Evolutionary conservation across 2,329 filamentous ascomycete species (phyloP).

Genomic region (Fusarium sp.): DNA sequence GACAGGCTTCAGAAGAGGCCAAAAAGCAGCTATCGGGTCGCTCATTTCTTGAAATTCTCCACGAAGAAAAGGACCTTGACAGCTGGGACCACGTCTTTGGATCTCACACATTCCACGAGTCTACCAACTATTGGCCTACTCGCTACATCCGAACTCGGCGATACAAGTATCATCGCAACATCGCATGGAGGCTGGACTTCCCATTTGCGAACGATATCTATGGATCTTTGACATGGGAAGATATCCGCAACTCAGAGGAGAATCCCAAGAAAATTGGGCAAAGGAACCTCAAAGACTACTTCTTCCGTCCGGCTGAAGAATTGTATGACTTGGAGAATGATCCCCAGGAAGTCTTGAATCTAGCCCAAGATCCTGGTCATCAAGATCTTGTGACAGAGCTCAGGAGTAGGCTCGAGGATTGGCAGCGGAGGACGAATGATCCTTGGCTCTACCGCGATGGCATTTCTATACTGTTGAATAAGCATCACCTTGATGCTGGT

Average conservation of each 20-base stretch:
- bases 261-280: slow-evolving; percentile 53
- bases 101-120: slow-evolving; percentile 67
- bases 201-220: slow-evolving; percentile 65
- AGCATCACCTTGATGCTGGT: slow-evolving; percentile 1
- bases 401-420: not conserved
- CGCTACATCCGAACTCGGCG: slow-evolving; percentile 58
- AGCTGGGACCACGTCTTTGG: slow-evolving; percentile 61
- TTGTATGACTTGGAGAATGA: slow-evolving; percentile 63
- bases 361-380: slow-evolving; percentile 37
- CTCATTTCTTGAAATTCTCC: not conserved
- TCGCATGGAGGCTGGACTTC: slow-evolving; percentile 65
- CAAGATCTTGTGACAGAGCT: not conserved
- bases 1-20: accelerated
- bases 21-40: not conserved
- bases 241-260: slow-evolving; percentile 56
- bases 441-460: slow-evolving; percentile 1
- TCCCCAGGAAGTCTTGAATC: slow-evolving; percentile 62
- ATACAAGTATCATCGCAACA: slow-evolving; percentile 66
- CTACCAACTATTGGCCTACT: slow-evolving; percentile 69
- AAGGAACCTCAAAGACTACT: slow-evolving; percentile 59
- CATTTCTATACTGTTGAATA: not conserved
- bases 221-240: slow-evolving; percentile 60
- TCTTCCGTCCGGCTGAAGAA: slow-evolving; percentile 62
- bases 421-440: not conserved
- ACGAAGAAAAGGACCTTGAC: not conserved